These are phyloP conservation scores for Pestalotiopsis sp. DNA, from an alignment of 2,329 filamentous ascomycete genomes.

Conservation along the genomic window DNA sequence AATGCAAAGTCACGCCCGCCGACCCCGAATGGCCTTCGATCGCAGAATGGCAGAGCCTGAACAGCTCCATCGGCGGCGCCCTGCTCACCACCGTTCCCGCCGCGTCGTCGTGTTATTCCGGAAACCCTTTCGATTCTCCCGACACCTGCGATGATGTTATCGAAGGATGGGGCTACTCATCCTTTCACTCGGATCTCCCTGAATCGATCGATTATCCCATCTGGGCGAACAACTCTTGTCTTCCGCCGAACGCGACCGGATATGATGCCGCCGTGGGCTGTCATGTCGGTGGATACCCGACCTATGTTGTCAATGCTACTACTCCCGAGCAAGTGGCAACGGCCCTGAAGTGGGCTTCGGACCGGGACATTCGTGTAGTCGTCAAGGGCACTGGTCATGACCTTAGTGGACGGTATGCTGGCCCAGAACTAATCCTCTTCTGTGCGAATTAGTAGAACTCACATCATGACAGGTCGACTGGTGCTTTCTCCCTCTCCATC, in stretches of 20 bases:
- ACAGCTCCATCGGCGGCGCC: slow-evolving; percentile 30
- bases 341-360: background rate
- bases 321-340: background rate
- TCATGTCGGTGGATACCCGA: slow-evolving; percentile 25
- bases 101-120: slow-evolving; percentile 31
- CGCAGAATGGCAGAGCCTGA: slow-evolving; percentile 29
- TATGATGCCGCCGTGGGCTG: slow-evolving; percentile 29
- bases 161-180: background rate
- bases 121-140: slow-evolving; percentile 16
- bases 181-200: slow-evolving; percentile 17
- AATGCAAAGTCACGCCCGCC: background rate
- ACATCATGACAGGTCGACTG: slow-evolving; percentile 27
- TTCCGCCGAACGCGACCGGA: slow-evolving; percentile 34
- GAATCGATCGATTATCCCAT: slow-evolving; percentile 34
- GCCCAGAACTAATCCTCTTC: background rate
- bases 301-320: slow-evolving; percentile 4
- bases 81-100: slow-evolving; percentile 36
- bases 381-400: slow-evolving; percentile 8
- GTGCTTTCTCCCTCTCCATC: background rate
- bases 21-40: background rate
- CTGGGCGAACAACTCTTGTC: slow-evolving; percentile 42
- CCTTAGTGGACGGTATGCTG: slow-evolving; percentile 30
- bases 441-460: background rate
- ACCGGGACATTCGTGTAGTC: background rate
- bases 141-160: background rate